Base-by-base conservation (phyloP, 331 rosid genomes). In the Quercus lobata region DNA sequence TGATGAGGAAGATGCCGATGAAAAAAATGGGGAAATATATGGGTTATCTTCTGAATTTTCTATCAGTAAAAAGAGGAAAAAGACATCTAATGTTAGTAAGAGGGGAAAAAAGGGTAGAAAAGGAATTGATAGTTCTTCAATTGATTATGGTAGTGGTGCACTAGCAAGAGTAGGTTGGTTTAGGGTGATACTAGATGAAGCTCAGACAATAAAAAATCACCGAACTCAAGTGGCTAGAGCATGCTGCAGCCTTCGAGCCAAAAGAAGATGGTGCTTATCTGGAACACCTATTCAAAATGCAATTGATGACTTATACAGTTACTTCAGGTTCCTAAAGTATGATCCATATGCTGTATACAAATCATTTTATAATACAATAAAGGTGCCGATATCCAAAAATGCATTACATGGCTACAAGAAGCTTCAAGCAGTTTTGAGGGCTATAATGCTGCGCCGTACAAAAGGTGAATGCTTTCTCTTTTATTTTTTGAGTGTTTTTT, bases 151-250 rank as follows among this genome's bases (percentile, higher is more conserved):
- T 78, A 79, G 91, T 62, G 99, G 99, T 32, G 60, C 99, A 57
- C 92, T 96, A 79, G 98, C 98, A 58, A 93, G 81, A 84, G 99
- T 96, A 60, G 94, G 91, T 78, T 96, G 99, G 99, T 88, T 84
- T 78, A 90, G 99, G 87, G 97, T 96, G 83, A 85, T 96, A 84
- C 91, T 96, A 55, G 99, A 96, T 89, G 99, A 96, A 88, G 99
- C 98, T 72, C 99, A 93, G 81, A 93, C 96, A 17, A 96, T 96
- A 74, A 96, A 96, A 84, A 96, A 96, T 87, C 98, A 93, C 87
- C 88, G 98, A 84, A 96, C 99, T 88, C 97, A 93, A 86, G 98
- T 96, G 84, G 99, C 99, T 77, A 92, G 99, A 85, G 99, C 99
- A 44, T 96, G 99, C 75, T 93, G 93, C 84, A 90, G 98, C 84